Conservation (phyloP, 192 early-diverging fungal genomes). For the Jimgerdemannia flammicorona region DNA sequence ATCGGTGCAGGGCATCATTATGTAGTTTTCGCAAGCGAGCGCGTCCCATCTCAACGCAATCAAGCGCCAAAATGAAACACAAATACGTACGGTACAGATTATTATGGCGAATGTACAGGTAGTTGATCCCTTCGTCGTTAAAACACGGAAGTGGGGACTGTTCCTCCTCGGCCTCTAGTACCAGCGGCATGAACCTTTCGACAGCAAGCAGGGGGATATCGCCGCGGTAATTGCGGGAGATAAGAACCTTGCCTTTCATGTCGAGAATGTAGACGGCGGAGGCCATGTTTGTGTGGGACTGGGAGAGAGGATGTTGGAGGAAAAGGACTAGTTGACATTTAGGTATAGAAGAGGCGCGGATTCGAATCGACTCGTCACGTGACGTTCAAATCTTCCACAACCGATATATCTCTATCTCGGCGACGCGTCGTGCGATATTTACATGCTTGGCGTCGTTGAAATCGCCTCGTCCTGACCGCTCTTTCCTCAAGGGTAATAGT, state of each 20-base stretch:
- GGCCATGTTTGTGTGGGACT: conserved; percentile 28
- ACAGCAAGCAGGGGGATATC: conserved; percentile 96
- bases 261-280: conserved; percentile 91
- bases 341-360: too few relatives aligned
- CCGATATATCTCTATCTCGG: too few relatives aligned
- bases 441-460: too few relatives aligned
- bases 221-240: conserved; percentile 96
- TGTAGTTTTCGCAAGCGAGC: too few relatives aligned
- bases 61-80: not conserved
- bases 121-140: conserved; percentile 94
- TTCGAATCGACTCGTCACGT: too few relatives aligned
- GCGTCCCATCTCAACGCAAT: not conserved
- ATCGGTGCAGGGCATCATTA: not conserved
- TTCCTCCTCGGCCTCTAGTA: conserved; percentile 92
- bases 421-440: too few relatives aligned
- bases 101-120: conserved; percentile 93
- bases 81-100: conserved; percentile 81
- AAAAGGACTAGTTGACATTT: not conserved
- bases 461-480: too few relatives aligned
- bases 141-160: conserved; percentile 85
- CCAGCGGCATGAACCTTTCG: conserved; percentile 97
- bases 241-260: conserved; percentile 98
- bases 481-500: too few relatives aligned
- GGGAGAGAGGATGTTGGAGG: too few relatives aligned
- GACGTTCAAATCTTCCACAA: too few relatives aligned